Base-by-base conservation (phyloP, 1,284 basidiomycete species). In the Vanrija humicola region DNA sequence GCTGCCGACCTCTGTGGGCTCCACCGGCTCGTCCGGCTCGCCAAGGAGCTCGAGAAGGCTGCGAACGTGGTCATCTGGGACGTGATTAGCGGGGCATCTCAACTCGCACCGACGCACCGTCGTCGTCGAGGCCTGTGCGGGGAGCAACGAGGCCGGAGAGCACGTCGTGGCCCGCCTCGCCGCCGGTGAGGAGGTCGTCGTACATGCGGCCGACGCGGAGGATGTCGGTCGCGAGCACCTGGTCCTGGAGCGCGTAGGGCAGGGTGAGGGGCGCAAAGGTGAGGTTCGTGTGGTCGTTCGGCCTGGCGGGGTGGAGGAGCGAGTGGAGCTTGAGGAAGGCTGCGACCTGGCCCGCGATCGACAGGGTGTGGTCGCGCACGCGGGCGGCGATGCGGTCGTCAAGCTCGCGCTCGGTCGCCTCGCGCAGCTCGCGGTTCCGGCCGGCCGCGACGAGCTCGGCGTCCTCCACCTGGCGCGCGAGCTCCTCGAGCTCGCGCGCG, bases 401-500 rank as follows among this genome's bases (percentile, higher is more conserved):
- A 0, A 60, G 44, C n/a, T 54, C 58, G 34, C 54, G 43, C 18
- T 55, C 54, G 6, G 58, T 57, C 6, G 61, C 61, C 50, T 67
- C 65, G 34, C 61, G 60, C 43, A 58, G 45, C 51, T 66, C 68
- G 45, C 66, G 51, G 40, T 55, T 38, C 38, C 54, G 55, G 38
- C 62, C 63, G 25, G 68, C 59, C 6, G 64, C 59, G n/a, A 63
- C 61, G 8, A 68, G 56, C 59, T 69, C 67, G 50, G 61, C 58
- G 46, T 63, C 61, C 59, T 92, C 88, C 60, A 91, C 81, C 42
- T 81, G 82, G 71, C 88, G 89, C 74, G 85, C 86, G 43, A 91
- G 82, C 58, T 91, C 89, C 44, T 84, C 84, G 15, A 93, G 78
- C 67, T 93, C 90, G 65, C 87, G 88, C 62, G 84, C 81, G 23